Percentiles rank a stretch among this genome's conserved stretches.
Conservation (phyloP, 2,329 filamentous ascomycete species). For the Dothideomycetes sp. region DNA sequence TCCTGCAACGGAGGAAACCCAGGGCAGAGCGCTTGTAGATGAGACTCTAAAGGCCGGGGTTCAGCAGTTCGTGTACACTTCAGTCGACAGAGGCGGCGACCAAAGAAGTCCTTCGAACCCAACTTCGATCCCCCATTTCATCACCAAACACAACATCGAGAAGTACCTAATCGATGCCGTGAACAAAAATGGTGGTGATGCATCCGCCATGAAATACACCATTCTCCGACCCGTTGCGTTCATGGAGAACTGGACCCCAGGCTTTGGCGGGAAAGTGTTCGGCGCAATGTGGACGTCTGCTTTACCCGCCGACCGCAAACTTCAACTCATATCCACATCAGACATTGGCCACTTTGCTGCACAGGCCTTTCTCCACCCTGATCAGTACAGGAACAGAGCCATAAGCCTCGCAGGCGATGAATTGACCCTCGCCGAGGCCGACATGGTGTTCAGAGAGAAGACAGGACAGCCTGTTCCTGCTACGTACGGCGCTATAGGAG, state of each 20-base stretch:
- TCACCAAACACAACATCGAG: constrained; percentile 50
- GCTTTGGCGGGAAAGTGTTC: constrained; percentile 39
- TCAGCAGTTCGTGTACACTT: constrained; percentile 50
- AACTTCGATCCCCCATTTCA: constrained; percentile 52
- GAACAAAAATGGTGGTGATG: constrained; percentile 26
- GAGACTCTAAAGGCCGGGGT: constrained; percentile 42
- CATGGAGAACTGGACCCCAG: constrained; percentile 46
- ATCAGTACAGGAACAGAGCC: constrained; percentile 32
- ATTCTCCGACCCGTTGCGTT: constrained; percentile 53
- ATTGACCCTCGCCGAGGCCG: constrained; percentile 35
- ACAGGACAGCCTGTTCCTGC: constrained; percentile 33
- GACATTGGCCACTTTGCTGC: constrained; percentile 44
- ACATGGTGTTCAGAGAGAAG: constrained; percentile 33
- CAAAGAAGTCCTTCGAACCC: constrained; percentile 40
- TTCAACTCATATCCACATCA: constrained; percentile 30
- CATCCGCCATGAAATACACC: constrained; percentile 47
- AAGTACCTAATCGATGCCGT: constrained; percentile 45
- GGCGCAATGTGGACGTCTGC: constrained; percentile 30
- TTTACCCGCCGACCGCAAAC: constrained; percentile 6
- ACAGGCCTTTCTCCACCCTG: constrained; percentile 34
- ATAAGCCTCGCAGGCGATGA: constrained; percentile 44
- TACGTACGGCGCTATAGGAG: constrained; percentile 31
- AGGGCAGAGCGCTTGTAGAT: constrained; percentile 49
- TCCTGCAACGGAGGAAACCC: constrained; percentile 33
- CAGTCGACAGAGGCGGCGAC: constrained; percentile 52